Evolutionary conservation across 768 basidiomycete genomes (phyloP), one percentile per base, ranked within the genome.

Genomic region (Psilocybe sp.): DNA sequence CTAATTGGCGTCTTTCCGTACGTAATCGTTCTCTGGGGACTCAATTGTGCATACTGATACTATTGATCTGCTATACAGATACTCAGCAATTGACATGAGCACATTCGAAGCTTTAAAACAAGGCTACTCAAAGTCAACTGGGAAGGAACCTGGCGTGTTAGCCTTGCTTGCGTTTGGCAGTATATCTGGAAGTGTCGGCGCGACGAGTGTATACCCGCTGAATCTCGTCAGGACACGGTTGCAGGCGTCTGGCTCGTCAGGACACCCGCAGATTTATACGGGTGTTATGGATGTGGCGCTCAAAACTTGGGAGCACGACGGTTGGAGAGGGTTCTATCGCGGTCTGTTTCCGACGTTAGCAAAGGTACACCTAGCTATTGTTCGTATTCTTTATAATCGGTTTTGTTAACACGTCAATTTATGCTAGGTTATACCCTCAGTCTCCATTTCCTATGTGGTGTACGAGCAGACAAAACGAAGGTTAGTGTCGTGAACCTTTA

Each of bases 61-160:
- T 23, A 12, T 16, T 36, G 19, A 18, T 31, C 40, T 34, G 51
- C 48, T 44, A 8, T 41, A 28, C 63, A 88, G 87, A 50, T 91
- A 90, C 64, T 87, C 91, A 12, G 96, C 96, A 4, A 99, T 98
- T 55, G 96, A 99, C 68, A 96, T 93, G 91, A 89, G 87, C 59
- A 95, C 95, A 3, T 98, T 97, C 52, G 96, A 98, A 71, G 92
- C 92, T 2, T 81, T 99, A 49, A 98, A 98, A 66, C 73, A 94
- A 39, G 85, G 89, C 2, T 98, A 98, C 66, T 72, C 88, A 35
- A 81, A 84, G 45, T 96, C 94, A 31, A 89, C 90, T 5, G 87
- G 86, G 32, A 82, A 93, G 20, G 95, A 99, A 64, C 92, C 96
- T 0, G 90, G 91, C 2, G 82, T 94, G 5, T 76, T 94, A 46